phyloP scores from a whole-genome alignment of 2,329 filamentous ascomycete genomes.

The Xylaria sp. region DNA sequence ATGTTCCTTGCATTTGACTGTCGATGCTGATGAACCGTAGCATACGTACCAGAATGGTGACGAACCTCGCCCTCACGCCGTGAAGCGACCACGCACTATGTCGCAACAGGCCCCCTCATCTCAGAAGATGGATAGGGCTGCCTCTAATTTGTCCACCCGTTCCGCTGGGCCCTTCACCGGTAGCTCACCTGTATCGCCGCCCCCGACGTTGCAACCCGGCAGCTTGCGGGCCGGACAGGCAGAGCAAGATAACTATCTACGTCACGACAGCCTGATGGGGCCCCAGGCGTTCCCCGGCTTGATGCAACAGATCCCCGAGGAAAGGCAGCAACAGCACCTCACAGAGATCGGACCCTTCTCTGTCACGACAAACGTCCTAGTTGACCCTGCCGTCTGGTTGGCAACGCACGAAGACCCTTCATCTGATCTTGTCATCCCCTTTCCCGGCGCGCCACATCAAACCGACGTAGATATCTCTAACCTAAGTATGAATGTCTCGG shows the following conservation, averaged over 20 bases:
- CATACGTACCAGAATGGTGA: conserved; percentile 36
- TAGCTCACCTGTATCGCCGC: conserved; percentile 45
- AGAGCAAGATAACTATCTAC: conserved; percentile 40
- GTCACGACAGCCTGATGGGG: conserved; percentile 41
- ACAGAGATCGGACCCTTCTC: conserved; percentile 39
- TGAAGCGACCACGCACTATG: conserved; percentile 45
- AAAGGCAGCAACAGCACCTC: conserved; percentile 41
- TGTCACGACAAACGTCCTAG: conserved; percentile 41
- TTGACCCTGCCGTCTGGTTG: conserved; percentile 49
- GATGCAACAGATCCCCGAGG: conserved; percentile 35
- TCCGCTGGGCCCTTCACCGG: conserved; percentile 47
- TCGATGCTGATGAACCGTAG: conserved; percentile 34
- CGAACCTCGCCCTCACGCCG: conserved; percentile 36
- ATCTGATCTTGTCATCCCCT: conserved; percentile 14
- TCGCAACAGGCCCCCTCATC: conserved; percentile 43
- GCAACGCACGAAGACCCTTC: conserved; percentile 36
- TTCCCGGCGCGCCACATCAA: conserved; percentile 27
- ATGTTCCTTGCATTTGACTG: conserved; percentile 9
- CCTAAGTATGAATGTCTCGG: conserved; percentile 38
- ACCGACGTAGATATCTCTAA: conserved; percentile 34
- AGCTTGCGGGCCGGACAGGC: conserved; percentile 24
- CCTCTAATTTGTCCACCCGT: conserved; percentile 49
- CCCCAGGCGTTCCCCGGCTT: conserved; percentile 34
- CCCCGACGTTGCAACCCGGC: conserved; percentile 36
- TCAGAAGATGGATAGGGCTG: conserved; percentile 52